These are phyloP conservation scores for Saccharum officinarum DNA, from an alignment of 176 grass and related monocot genomes.

Conservation along the genomic window DNA sequence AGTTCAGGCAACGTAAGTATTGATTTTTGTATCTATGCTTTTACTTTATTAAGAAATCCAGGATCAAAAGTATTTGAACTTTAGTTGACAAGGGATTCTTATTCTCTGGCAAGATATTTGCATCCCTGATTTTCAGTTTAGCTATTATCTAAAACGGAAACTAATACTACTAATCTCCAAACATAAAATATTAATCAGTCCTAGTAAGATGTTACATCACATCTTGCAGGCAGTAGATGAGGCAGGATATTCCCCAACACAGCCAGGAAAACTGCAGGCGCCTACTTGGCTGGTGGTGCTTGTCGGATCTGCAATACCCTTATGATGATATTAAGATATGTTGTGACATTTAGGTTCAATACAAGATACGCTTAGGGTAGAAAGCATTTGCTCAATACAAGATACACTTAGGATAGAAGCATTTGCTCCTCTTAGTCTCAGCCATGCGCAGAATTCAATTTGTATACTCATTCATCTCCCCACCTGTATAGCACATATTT, in stretches of 20 bases:
- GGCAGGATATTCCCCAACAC: neutral
- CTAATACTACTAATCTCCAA: neutral
- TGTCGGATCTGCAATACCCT: neutral
- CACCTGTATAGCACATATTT: slow-evolving; percentile 30
- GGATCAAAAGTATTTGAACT: neutral
- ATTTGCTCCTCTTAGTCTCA: slow-evolving; percentile 29
- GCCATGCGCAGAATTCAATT: slow-evolving; percentile 26
- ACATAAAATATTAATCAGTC: neutral
- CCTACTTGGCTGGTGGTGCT: slow-evolving; percentile 19
- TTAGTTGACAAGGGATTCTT: neutral
- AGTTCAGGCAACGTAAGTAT: slow-evolving; percentile 40
- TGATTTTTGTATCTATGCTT: neutral
- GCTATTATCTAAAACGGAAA: slow-evolving; percentile 3
- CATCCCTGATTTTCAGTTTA: neutral
- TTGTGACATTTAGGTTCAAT: slow-evolving; percentile 36
- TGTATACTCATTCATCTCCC: slow-evolving; percentile 24
- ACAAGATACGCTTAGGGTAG: neutral
- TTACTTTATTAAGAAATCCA: neutral
- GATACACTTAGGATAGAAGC: slow-evolving; percentile 38
- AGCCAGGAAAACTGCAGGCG: neutral
- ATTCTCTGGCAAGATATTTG: neutral
- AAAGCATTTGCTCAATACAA: slow-evolving; percentile 13
- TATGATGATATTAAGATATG: slow-evolving; percentile 3
- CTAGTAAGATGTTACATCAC: neutral
- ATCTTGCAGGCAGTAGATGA: slow-evolving; percentile 41